A percentile compares a stretch with the other conserved stretches of the same genome.
Conservation (phyloP, 2,329 filamentous ascomycete genomes). For the Aspergillus pseudoviridinutans region DNA sequence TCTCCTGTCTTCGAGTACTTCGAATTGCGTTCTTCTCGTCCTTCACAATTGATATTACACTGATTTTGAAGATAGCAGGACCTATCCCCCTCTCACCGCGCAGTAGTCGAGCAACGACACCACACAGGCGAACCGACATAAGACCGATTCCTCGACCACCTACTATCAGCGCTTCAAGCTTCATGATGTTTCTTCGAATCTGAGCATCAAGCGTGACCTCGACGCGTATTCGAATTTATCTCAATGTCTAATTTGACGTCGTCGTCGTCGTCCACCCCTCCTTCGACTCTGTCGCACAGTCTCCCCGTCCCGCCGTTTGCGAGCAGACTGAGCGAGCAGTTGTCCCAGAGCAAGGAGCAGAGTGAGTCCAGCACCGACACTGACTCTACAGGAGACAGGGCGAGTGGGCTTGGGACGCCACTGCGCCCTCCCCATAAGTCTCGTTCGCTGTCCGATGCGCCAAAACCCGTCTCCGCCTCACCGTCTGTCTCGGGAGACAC, state of each 20-base stretch:
- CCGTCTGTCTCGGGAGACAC: conserved; percentile 56
- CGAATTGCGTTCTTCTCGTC: not conserved
- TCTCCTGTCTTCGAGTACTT: not conserved
- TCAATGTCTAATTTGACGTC: conserved; percentile 17
- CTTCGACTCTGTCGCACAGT: conserved; percentile 20
- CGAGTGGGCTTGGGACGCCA: conserved; percentile 18
- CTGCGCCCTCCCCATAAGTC: conserved; percentile 46
- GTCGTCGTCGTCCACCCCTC: conserved; percentile 7
- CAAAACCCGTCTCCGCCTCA: conserved; percentile 55
- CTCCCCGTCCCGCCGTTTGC: conserved; percentile 23
- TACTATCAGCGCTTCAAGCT: not conserved
- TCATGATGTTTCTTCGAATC: conserved; percentile 4
- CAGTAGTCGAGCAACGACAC: not conserved
- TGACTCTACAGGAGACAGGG: conserved; percentile 8
- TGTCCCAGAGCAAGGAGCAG: conserved; percentile 24
- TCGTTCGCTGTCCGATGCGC: conserved; percentile 64
- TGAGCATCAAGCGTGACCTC: not conserved
- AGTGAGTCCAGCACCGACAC: conserved; percentile 11
- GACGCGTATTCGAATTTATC: conserved; percentile 3
- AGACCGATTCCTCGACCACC: not conserved
- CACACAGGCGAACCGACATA: not conserved
- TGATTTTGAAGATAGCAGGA: not conserved
- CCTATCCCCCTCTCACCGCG: not conserved
- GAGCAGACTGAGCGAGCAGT: conserved; percentile 36
- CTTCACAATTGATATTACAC: not conserved